These are phyloP conservation scores for Blastocystis sp. DNA, from an alignment of 352 stramenopile species.

Conservation along the genomic window DNA sequence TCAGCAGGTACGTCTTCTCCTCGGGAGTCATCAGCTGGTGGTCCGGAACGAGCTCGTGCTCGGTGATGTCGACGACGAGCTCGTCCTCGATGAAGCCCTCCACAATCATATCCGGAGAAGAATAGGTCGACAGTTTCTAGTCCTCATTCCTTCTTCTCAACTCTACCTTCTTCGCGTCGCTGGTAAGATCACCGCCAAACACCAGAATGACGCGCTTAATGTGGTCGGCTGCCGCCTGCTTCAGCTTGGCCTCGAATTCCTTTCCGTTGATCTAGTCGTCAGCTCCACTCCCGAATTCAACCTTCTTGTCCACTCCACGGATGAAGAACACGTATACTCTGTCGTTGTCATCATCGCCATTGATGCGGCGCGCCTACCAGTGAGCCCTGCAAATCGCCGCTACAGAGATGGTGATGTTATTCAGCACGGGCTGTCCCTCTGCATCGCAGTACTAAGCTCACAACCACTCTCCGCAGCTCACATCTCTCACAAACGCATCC, in stretches of 20 bases:
- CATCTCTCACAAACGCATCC: slow-evolving; percentile 81
- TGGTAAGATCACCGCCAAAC: slow-evolving; percentile 88
- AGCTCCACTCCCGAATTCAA: slow-evolving; percentile 65
- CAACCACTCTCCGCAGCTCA: slow-evolving; percentile 1
- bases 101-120: slow-evolving; percentile 72
- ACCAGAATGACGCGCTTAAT: slow-evolving; percentile 96
- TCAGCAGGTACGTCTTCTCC: slow-evolving; percentile 94
- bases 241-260: slow-evolving; percentile 73
- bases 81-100: slow-evolving; percentile 98
- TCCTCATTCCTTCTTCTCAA: slow-evolving; percentile 77
- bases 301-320: slow-evolving; percentile 53
- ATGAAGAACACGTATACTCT: slow-evolving; percentile 97
- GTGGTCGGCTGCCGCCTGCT: slow-evolving; percentile 15
- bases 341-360: slow-evolving; percentile 85
- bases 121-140: slow-evolving; percentile 55
- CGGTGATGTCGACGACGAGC: slow-evolving; percentile 98
- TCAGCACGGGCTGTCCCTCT: slow-evolving; percentile 70
- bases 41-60: slow-evolving; percentile 95
- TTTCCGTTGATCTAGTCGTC: slow-evolving; percentile 94
- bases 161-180: slow-evolving; percentile 89
- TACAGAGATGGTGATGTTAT: slow-evolving; percentile 62
- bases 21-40: slow-evolving; percentile 92
- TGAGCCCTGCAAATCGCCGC: slow-evolving; percentile 71
- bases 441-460: slow-evolving; percentile 47
- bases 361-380: slow-evolving; percentile 24